These are phyloP conservation scores for Xylaria sp. DNA, from an alignment of 2,329 filamentous ascomycete genomes.

Conservation along the genomic window DNA sequence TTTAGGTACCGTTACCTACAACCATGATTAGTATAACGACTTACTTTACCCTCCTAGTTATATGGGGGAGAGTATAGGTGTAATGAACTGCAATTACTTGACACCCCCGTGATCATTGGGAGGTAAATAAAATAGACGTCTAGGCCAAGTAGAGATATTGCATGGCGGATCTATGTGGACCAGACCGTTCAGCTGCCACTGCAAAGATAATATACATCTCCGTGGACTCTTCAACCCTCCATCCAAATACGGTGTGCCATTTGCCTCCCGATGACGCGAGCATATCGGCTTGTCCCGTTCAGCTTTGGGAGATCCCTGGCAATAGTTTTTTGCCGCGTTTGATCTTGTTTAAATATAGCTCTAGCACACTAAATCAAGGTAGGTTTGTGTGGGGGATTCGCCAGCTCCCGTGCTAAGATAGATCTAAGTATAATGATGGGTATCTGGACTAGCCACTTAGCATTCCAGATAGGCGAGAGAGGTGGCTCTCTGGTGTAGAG, in stretches of 20 bases:
- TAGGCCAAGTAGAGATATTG: neutral
- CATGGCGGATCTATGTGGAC: neutral
- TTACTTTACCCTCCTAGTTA: too few species aligned
- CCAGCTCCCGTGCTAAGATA: neutral
- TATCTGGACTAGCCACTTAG: neutral
- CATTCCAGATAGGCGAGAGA: neutral
- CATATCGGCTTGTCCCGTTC: neutral
- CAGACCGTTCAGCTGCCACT: neutral
- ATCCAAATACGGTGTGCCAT: constrained; percentile 2
- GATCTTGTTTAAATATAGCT: neutral
- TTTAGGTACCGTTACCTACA: too few species aligned
- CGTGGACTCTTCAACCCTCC: neutral
- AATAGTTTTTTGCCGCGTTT: neutral
- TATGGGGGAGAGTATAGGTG: too few species aligned
- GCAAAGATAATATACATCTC: neutral
- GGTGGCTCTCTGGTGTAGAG: neutral
- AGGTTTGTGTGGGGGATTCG: neutral
- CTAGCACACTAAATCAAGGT: neutral
- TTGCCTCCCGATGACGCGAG: neutral
- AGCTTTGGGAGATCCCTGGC: neutral
- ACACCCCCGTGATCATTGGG: too few species aligned
- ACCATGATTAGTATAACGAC: too few species aligned
- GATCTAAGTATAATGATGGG: neutral
- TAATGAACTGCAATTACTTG: neutral
- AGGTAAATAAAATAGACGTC: neutral